Conservation (phyloP, 345 rosid genomes). For the Pelargonium nanum region DNA sequence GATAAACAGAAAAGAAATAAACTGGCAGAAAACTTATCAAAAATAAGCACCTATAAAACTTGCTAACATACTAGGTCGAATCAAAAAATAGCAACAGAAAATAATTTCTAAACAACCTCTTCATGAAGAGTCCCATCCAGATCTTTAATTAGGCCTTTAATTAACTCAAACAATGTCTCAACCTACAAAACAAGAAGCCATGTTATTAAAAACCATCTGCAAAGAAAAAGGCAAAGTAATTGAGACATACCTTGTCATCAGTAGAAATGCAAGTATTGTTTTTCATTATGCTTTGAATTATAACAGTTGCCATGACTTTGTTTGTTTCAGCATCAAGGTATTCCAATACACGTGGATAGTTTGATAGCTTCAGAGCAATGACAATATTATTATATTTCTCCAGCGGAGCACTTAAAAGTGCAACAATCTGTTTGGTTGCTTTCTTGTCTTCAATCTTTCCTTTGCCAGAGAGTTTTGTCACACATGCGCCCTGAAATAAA, state of each 20-base stretch:
- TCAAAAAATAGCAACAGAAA: background rate
- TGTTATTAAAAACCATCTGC: constrained; percentile 2
- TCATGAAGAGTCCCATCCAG: constrained; percentile 46
- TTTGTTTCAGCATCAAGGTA: constrained; percentile 77
- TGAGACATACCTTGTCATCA: constrained; percentile 51
- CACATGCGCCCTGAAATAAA: constrained; percentile 60
- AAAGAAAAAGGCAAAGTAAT: constrained; percentile 12
- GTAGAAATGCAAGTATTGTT: constrained; percentile 60
- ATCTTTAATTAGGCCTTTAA: constrained; percentile 85
- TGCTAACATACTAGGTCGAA: too few species aligned
- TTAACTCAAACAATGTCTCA: constrained; percentile 73
- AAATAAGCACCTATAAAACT: too few species aligned
- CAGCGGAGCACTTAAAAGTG: constrained; percentile 85
- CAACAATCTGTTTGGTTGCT: constrained; percentile 84
- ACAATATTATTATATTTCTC: constrained; percentile 83
- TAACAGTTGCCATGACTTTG: constrained; percentile 83
- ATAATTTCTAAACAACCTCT: constrained; percentile 60
- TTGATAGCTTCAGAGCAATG: constrained; percentile 68
- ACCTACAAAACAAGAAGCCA: constrained; percentile 38
- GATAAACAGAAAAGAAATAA: too few species aligned
- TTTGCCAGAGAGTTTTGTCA: constrained; percentile 48
- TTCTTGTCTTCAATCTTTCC: constrained; percentile 66
- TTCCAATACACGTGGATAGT: constrained; percentile 84
- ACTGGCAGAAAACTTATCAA: too few species aligned
- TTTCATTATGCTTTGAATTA: constrained; percentile 81